Evolutionary conservation across 2,329 filamentous ascomycete species (phyloP).

Genomic region (Beauveria sp.): DNA sequence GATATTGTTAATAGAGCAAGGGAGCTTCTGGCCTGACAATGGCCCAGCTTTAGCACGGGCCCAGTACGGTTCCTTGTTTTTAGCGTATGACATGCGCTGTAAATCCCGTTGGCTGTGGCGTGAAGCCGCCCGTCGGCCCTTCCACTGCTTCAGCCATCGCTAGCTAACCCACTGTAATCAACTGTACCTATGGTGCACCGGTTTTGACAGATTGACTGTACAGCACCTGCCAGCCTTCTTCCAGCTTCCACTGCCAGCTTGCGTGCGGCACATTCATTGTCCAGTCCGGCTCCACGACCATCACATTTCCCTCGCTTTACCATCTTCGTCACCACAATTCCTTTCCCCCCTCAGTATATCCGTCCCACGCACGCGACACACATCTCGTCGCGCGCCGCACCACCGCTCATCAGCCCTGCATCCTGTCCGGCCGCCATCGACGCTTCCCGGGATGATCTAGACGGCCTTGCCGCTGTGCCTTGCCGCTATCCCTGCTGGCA

Average conservation of each 20-base stretch:
- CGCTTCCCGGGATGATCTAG: constrained; percentile 6
- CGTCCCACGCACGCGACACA: constrained; percentile 9
- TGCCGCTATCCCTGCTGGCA: constrained; percentile 3
- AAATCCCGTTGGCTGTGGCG: background rate
- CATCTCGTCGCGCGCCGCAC: constrained; percentile 1
- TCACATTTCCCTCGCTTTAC: constrained; percentile 14
- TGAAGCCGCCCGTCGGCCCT: background rate
- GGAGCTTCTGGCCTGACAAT: background rate
- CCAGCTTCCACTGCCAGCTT: background rate
- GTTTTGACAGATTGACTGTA: background rate
- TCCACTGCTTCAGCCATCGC: too few relatives aligned
- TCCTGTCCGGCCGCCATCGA: background rate
- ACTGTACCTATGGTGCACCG: too few relatives aligned
- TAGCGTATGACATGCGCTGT: background rate
- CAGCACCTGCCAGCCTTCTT: background rate
- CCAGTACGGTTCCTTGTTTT: background rate
- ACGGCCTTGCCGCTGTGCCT: constrained; percentile 5
- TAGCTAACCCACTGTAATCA: background rate
- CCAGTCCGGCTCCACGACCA: constrained; percentile 18
- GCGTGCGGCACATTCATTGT: background rate
- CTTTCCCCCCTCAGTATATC: background rate
- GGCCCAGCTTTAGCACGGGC: background rate
- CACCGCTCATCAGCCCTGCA: background rate
- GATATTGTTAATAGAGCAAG: too few relatives aligned
- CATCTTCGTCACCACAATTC: background rate